Evolutionary conservation across 2,329 filamentous ascomycete genomes (phyloP).

Genomic region (Elsinoe necatrix): DNA sequence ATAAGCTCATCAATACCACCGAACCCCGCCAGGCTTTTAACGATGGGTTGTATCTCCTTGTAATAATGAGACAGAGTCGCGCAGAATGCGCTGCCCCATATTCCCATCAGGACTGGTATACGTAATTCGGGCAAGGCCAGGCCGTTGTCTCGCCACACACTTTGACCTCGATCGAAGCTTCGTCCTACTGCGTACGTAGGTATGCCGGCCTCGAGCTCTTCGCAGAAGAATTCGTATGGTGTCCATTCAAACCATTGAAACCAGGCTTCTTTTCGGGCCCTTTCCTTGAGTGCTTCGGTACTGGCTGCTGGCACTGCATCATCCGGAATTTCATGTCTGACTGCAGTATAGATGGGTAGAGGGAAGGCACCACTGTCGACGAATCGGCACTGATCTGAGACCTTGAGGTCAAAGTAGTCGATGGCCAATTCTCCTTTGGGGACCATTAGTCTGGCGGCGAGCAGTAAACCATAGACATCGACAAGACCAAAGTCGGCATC

Average conservation of each 20-base stretch:
- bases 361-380: constrained; percentile 72
- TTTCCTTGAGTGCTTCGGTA: constrained; percentile 34
- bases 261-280: constrained; percentile 62
- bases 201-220: constrained; percentile 84
- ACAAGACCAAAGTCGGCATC: constrained; percentile 80
- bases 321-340: constrained; percentile 85
- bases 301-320: constrained; percentile 31
- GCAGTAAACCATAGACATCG: constrained; percentile 80
- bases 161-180: constrained; percentile 64
- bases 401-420: constrained; percentile 71
- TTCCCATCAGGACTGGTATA: constrained; percentile 75
- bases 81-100: constrained; percentile 96
- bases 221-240: constrained; percentile 90
- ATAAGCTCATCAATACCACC: constrained; percentile 70
- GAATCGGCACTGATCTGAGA: constrained; percentile 76
- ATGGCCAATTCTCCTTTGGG: constrained; percentile 75
- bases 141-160: constrained; percentile 53
- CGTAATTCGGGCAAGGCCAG: constrained; percentile 75
- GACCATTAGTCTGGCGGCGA: constrained; percentile 77
- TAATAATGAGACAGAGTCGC: constrained; percentile 95
- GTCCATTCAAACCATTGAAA: constrained; percentile 98
- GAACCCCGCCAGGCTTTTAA: constrained; percentile 68
- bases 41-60: constrained; percentile 76
- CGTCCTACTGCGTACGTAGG: constrained; percentile 90
- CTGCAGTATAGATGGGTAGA: constrained; percentile 89